Percentiles rank a stretch among this genome's conserved stretches.
These are phyloP conservation scores for Davidsoniella neocaledoniae DNA, from an alignment of 2,329 filamentous ascomycete genomes.

Conservation along the genomic window DNA sequence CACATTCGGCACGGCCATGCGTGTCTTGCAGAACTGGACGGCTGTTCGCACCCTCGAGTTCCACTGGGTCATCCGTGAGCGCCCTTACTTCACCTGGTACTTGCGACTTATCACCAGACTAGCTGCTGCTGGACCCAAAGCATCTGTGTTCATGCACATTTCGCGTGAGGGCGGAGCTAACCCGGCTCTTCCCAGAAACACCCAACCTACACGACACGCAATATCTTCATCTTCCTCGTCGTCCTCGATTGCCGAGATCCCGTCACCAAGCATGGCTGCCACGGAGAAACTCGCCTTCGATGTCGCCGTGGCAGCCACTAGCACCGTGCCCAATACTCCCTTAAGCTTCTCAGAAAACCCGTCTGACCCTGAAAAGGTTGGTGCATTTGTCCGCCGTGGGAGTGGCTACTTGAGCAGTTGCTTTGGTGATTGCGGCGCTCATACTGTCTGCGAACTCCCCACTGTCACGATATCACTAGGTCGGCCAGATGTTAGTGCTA, in stretches of 20 bases:
- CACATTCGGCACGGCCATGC: conserved; percentile 24
- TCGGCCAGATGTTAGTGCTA: conserved; percentile 22
- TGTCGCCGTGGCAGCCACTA: not conserved
- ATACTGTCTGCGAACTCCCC: conserved; percentile 10
- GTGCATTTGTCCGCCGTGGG: not conserved
- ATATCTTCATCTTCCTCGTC: not conserved
- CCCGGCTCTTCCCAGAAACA: not conserved
- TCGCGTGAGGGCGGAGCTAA: conserved; percentile 15
- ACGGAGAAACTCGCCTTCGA: conserved; percentile 1
- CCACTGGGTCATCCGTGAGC: conserved; percentile 24
- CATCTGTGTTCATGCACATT: conserved; percentile 21
- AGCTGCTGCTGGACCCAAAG: conserved; percentile 16
- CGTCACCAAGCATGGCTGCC: not conserved
- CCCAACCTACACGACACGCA: no score
- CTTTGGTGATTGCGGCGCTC: conserved; percentile 2
- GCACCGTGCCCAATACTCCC: not conserved
- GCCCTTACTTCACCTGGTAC: conserved; percentile 24
- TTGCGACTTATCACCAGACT: conserved; percentile 21
- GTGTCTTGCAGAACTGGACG: conserved; percentile 18
- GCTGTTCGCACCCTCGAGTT: conserved; percentile 19
- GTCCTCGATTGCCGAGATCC: not conserved
- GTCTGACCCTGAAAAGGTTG: not conserved
- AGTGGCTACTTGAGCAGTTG: not conserved
- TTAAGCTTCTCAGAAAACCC: no score
- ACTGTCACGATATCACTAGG: conserved; percentile 18